Evolutionary conservation across 495 filamentous ascomycete species (phyloP), one percentile per base, ranked within the genome.

Genomic region (Extremus antarcticus): DNA sequence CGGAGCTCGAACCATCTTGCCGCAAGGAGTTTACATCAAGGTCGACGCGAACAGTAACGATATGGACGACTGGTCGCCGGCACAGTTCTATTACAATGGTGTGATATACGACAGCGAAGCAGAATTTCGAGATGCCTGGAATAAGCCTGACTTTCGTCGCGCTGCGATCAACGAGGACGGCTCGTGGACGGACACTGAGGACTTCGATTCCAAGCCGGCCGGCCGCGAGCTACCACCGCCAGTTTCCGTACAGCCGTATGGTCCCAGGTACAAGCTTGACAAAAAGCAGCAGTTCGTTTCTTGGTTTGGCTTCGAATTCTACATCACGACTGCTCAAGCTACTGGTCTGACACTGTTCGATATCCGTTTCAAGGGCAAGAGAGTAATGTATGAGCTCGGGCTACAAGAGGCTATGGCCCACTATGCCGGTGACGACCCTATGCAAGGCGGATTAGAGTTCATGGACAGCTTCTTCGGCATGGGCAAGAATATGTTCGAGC

Each of bases 371-470:
- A 72, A 79, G 56, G 76, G 74, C 17, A 67, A 78, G 47, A 64
- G 75, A 13, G 69, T 80, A 25, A 67, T 81, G 40, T 79, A 81
- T 63, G 76, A 80, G 61, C 68, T 80, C 32, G 71, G 73, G 9
- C 61, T 80, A 0, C 75, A 80, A 63, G 76, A 81, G 62, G 78
- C 76, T 2, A 59, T 80, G 45, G 70, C 77, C 1, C 76, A 79
- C 59, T 80, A 79, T 58, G 76, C 75, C 8, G 73, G 73, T 11
- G 71, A 70, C 57, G 74, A 78, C 53, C 76, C 76, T 11, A 66
- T 72, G 48, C 61, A 63, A 49, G 58, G 58, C 35, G 58, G 58
- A 1, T 25, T 61, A 7, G 58, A 61, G 25, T 77, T 73, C 51
- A 55, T 76, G 23, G 74, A 78, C 56, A 68, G 55, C 17, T 73